phyloP scores from a whole-genome alignment of 495 filamentous ascomycete species.

The Neurospora sp. region DNA sequence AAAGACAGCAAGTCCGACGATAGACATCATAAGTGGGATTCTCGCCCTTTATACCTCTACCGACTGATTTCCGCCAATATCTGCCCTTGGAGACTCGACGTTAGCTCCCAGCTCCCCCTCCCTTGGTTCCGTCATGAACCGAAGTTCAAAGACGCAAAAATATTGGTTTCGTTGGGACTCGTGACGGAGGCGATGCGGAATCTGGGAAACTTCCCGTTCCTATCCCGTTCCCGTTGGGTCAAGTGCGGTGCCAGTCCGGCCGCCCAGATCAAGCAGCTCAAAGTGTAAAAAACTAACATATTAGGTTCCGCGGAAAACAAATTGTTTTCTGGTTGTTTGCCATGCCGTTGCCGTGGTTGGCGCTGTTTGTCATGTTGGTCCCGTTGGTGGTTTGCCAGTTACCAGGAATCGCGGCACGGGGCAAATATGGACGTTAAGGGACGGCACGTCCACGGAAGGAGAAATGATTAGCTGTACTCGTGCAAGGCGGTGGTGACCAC shows the following conservation, averaged over 20 bases:
- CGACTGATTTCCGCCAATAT: background rate
- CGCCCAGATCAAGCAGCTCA: background rate
- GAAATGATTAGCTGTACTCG: background rate
- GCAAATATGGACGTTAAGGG: background rate
- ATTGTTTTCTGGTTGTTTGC: background rate
- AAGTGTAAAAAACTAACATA: background rate
- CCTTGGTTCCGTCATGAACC: background rate
- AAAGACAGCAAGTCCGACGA: background rate
- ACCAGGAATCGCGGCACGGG: background rate
- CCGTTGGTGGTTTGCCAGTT: background rate
- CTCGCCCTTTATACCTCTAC: background rate
- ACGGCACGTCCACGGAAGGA: background rate
- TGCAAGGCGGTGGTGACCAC: background rate
- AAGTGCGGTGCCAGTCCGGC: background rate
- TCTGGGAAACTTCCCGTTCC: background rate
- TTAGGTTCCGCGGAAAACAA: background rate
- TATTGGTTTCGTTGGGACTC: background rate
- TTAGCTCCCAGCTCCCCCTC: background rate
- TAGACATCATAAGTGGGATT: background rate
- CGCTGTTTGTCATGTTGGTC: background rate
- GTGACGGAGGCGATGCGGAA: background rate
- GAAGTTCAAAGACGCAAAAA: background rate
- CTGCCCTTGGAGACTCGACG: background rate
- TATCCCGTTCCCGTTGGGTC: background rate
- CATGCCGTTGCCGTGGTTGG: background rate